These are phyloP conservation scores for Candida arabinofermentans DNA, from an alignment of 805 yeast species.

Conservation along the genomic window DNA sequence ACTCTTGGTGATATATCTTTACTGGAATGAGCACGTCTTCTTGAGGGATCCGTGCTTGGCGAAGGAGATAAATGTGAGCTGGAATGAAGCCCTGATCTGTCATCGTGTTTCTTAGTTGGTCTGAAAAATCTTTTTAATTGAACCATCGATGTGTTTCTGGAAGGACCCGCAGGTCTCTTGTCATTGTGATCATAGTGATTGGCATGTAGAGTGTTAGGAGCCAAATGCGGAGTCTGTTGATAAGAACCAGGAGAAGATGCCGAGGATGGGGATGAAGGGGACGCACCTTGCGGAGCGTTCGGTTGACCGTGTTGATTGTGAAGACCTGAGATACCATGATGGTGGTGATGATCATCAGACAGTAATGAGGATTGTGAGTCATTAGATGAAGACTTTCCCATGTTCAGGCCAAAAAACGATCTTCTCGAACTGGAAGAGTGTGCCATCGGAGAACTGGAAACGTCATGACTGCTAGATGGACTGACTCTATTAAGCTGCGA, in stretches of 20 bases:
- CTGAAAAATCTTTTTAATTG: slow-evolving; percentile 71
- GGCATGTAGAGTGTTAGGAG: slow-evolving; percentile 4
- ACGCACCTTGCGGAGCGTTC: slow-evolving; percentile 1
- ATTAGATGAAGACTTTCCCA: slow-evolving; percentile 27
- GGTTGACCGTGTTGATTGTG: slow-evolving; percentile 2
- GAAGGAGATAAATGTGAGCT: slow-evolving; percentile 4
- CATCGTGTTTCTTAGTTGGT: slow-evolving; percentile 38
- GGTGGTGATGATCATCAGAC: slow-evolving; percentile 25
- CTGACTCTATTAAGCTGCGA: slow-evolving; percentile 9
- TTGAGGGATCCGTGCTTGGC: slow-evolving; percentile 7
- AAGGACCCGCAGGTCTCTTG: slow-evolving; percentile 1
- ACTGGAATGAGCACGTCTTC: slow-evolving; percentile 18
- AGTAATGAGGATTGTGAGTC: slow-evolving; percentile 26
- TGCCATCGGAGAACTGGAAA: slow-evolving; percentile 20
- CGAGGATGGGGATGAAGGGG: slow-evolving; percentile 2
- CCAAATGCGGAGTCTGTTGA: slow-evolving; percentile 17
- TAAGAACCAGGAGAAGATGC: slow-evolving; percentile 4
- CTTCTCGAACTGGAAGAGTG: slow-evolving; percentile 23
- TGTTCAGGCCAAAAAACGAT: slow-evolving; percentile 27
- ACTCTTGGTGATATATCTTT: slow-evolving; percentile 18
- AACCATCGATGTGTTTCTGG: slow-evolving; percentile 48
- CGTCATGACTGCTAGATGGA: slow-evolving; percentile 9
- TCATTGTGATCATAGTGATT: not conserved
- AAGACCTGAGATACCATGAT: slow-evolving; percentile 3
- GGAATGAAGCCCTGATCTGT: not conserved